Evolutionary conservation across 176 grass and related monocot genomes (phyloP), one percentile per base, ranked within the genome.

Genomic region (Avena sativa): DNA sequence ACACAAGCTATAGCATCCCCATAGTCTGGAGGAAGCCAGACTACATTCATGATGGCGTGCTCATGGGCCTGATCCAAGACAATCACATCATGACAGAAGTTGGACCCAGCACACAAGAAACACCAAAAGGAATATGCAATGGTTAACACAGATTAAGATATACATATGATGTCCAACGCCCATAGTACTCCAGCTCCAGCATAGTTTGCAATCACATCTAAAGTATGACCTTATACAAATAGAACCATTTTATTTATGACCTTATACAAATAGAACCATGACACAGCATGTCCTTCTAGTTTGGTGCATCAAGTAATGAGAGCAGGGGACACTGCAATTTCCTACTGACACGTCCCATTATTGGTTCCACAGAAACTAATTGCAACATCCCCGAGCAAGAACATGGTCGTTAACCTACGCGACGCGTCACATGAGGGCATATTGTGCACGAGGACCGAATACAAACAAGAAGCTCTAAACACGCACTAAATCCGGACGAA

Each of bases 1-100:
- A 93, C 79, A 89, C 97, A 99, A 78, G 94, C 92, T 81, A 99
- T 84, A 50, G 97, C 97, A 86, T 99, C 97, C 1, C 97, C 94
- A 15, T 90, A 89, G 81, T 99, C 94, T 0, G 89, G 92, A 85
- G 97, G 97, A 88, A 96, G 76, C 92, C 92, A 99, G 60, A 93
- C 68, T 0, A 96, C 81, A 85, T 86, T 89, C 61, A 79, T 46
- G 78, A 99, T 88, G 65, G 72, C 75, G 63, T 84, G 84, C 71
- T 82, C 80, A 34, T 96, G 92, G 26, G 90, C 92, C 97, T 99
- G 90, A 89, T 49, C 51, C 74, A 80, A 78, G 36, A 12, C 50
- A 79, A 12, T 44, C 65, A 81, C 44, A 77, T 72, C 20, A 87
- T 3, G 69, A 79, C 16, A 62, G 77, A 95, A 62, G 21, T 26